These are phyloP conservation scores for Neoscytalidium dimidiatum DNA, from an alignment of 2,329 filamentous ascomycete genomes.

Conservation along the genomic window DNA sequence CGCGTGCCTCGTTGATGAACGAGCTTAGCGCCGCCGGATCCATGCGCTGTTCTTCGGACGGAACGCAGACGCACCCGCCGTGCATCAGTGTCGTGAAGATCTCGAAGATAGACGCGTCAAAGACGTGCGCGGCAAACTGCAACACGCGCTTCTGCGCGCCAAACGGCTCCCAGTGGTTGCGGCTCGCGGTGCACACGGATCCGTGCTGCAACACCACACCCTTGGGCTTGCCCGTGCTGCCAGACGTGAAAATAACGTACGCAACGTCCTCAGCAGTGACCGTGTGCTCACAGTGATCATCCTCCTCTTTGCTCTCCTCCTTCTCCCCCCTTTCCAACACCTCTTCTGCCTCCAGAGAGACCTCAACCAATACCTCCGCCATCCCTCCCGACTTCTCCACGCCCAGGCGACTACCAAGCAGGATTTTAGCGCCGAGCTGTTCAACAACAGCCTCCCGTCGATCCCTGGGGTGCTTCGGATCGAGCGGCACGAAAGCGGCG, in stretches of 20 bases:
- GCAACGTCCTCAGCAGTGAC: slow-evolving; percentile 8
- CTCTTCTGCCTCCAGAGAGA: neutral
- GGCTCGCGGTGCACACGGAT: slow-evolving; percentile 30
- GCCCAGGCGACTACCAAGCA: neutral
- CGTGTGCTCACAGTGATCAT: neutral
- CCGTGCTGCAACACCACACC: slow-evolving; percentile 35
- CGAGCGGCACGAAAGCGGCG: slow-evolving; percentile 28
- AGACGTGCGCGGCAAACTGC: slow-evolving; percentile 52
- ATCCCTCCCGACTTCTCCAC: neutral
- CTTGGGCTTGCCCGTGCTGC: slow-evolving; percentile 27
- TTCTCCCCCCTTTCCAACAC: neutral
- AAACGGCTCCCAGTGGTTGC: slow-evolving; percentile 21
- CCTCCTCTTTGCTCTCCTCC: neutral
- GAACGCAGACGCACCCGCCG: slow-evolving; percentile 56
- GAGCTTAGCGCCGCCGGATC: neutral
- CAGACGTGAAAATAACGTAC: slow-evolving; percentile 29
- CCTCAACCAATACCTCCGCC: neutral
- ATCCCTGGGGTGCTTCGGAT: slow-evolving; percentile 26
- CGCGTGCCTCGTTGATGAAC: slow-evolving; percentile 26
- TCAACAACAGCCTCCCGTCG: neutral
- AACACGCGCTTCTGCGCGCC: neutral
- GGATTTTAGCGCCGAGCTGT: neutral
- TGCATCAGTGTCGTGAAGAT: slow-evolving; percentile 56
- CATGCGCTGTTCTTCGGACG: slow-evolving; percentile 56
- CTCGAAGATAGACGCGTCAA: slow-evolving; percentile 58